Base-by-base conservation (phyloP, 148 eudicot genomes). In the Rhododendron williamsianum region DNA sequence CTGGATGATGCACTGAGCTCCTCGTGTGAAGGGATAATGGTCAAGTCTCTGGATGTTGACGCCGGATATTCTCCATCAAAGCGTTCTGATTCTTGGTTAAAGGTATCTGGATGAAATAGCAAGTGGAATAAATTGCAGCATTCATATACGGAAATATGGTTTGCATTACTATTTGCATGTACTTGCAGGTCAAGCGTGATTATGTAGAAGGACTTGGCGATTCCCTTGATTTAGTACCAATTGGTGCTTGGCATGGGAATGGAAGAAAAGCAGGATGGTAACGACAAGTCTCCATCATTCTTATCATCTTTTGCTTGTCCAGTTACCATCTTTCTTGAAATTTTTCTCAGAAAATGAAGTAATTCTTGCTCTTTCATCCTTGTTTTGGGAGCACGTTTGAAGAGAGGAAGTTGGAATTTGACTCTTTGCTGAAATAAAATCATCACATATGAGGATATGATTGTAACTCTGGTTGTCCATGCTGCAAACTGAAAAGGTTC, bases 261-360 rank as follows among this genome's bases (percentile, higher is more conserved):
- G 99, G 99, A 87, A 95, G 99, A 90, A 97, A 97, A 89, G 99
- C 99, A 65, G 99, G 98, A 94, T 97, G 98, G 99, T 96, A 95
- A 82, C 8, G 13, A 19, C 52, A 1, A 76, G 23, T 9, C 72
- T 56, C 56, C 58, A 48, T 46, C 43, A n/a, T n/a, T 41, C 48
- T 88, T 15, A 18, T 81, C 38, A 46, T 73, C 49, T 19, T 12
- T 80, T 43, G 58, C 25, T 67, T 41, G 30, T 38, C 48, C 21
- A 3, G 38, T 73, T 51, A 72, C 69, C 48, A 3, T 46, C 18
- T 83, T 83, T 72, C 27, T 72, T 25, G 85, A 73, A 30, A 30
- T 67, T 15, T 35, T 46, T n/a, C n/a, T 83, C 27, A 49, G 23
- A 69, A 83, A 82, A 38, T 82, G 25, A 16, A 46, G 30, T 48